Conservation (phyloP, 2,329 filamentous ascomycete species). For the Thermochaetoides dissita region DNA sequence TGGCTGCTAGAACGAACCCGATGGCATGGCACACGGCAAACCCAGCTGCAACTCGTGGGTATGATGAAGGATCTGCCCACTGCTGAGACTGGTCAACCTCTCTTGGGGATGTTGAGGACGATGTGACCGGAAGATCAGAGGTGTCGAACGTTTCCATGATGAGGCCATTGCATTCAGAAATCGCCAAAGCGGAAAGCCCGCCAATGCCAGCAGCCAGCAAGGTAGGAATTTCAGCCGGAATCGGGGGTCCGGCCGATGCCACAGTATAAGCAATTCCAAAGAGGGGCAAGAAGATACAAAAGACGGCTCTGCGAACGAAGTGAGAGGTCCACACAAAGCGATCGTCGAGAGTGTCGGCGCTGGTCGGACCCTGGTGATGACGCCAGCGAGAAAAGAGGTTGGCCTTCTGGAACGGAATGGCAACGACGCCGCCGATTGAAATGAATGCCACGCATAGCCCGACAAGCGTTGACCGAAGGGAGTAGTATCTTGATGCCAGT, state of each 20-base stretch:
- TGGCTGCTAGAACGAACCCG: constrained; percentile 55
- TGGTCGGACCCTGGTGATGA: constrained; percentile 26
- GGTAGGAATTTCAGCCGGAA: constrained; percentile 49
- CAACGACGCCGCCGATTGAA: constrained; percentile 53
- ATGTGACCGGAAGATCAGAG: constrained; percentile 54
- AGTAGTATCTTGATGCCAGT: constrained; percentile 55
- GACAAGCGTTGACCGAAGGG: constrained; percentile 47
- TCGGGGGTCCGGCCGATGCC: constrained; percentile 46
- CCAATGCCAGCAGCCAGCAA: constrained; percentile 53
- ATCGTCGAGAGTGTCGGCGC: constrained; percentile 34
- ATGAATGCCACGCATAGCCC: constrained; percentile 53
- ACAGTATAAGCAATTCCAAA: constrained; percentile 54
- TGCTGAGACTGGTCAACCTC: too few relatives aligned
- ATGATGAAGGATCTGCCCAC: constrained; percentile 49
- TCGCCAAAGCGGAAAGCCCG: constrained; percentile 58
- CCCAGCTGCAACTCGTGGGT: constrained; percentile 58
- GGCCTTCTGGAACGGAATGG: constrained; percentile 61
- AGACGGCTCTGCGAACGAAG: constrained; percentile 52
- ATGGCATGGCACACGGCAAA: constrained; percentile 58
- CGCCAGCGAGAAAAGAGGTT: constrained; percentile 54
- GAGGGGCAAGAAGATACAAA: constrained; percentile 53
- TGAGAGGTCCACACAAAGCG: constrained; percentile 59
- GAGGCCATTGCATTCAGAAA: constrained; percentile 61
- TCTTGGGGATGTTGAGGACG: too few relatives aligned
- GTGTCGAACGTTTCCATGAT: constrained; percentile 74